Base-by-base conservation (phyloP, 768 basidiomycete species). In the Calocera cornea region DNA sequence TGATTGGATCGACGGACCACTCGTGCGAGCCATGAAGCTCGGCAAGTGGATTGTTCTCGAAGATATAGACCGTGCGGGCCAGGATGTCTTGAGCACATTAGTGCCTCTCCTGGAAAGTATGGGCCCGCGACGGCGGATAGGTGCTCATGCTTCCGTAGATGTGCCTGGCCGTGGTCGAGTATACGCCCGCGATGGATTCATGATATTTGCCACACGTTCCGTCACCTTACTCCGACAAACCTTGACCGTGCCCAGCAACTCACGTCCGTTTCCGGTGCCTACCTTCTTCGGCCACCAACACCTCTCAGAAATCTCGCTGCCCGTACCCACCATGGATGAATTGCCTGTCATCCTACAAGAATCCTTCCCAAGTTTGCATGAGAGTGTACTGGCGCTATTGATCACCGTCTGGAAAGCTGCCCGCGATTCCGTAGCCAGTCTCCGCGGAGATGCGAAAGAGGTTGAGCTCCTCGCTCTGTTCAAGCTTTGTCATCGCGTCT, bases 1-100 rank as follows among this genome's bases (percentile, higher is more conserved):
- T 72, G 92, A 95, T 71, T 99, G 95, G 91, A 91, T 89, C 77
- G 94, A 97, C 70, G 97, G 97, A 5, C 87, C 94, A 0, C 80
- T 99, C 38, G 87, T 95, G 11, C 88, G 90, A 41, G 88, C 95
- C 0, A 87, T 98, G 83, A 82, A 85, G 44, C 87, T 91, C 72
- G 97, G 97, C 1, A 84, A 86, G 74, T 97, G 95, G 95, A 80
- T 98, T 1, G 86, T 98, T 11, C 83, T 99, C 54, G 87, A 97
- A 74, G 92, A 97, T 73, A 84, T 97, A 44, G 97, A 99, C 76
- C 83, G 87, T 60, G 95, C 88, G 19, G 91, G 90, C 70, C 87
- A 80, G 68, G 97, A 99, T 73, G 88, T 98, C 1, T 83, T 98
- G 2, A 91, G 90, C 0, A 83, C 91, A 64, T 80, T 98, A 71